These are phyloP conservation scores for Paramecium biaurelia DNA, from an alignment of 73 alveolate species.

Conservation along the genomic window DNA sequence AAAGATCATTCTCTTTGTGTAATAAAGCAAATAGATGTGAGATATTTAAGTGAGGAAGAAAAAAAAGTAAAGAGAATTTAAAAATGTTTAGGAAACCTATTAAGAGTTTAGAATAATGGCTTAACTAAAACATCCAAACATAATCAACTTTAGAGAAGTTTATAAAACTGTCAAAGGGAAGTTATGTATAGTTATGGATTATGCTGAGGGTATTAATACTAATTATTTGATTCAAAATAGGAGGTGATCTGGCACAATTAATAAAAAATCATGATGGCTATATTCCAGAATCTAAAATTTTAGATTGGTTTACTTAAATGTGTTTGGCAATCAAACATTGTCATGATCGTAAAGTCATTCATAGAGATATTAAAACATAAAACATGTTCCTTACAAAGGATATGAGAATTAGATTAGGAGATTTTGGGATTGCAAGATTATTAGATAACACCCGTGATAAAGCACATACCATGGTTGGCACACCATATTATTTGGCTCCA, in stretches of 20 bases:
- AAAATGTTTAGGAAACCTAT: slow-evolving; percentile 22
- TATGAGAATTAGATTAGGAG: slow-evolving; percentile 93
- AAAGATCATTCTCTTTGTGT: slow-evolving; percentile 63
- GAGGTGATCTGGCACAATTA: slow-evolving; percentile 78
- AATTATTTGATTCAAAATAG: slow-evolving; percentile 58
- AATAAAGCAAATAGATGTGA: slow-evolving; percentile 77
- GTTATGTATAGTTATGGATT: slow-evolving; percentile 80
- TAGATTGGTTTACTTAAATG: slow-evolving; percentile 84
- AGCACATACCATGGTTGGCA: slow-evolving; percentile 94
- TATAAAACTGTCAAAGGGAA: slow-evolving; percentile 79
- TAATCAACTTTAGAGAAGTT: slow-evolving; percentile 85
- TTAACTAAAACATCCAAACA: slow-evolving; percentile 85
- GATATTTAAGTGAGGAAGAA: slow-evolving; percentile 71
- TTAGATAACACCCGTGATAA: slow-evolving; percentile 83
- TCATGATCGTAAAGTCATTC: slow-evolving; percentile 95
- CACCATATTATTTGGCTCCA: slow-evolving; percentile 96
- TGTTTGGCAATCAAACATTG: slow-evolving; percentile 83
- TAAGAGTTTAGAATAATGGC: slow-evolving; percentile 74
- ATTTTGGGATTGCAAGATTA: slow-evolving; percentile 97
- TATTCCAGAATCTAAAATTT: slow-evolving; percentile 75
- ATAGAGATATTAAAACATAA: slow-evolving; percentile 91
- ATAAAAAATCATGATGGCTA: slow-evolving; percentile 66
- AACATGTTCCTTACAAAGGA: slow-evolving; percentile 94
- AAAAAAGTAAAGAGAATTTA: slow-evolving; percentile 47
- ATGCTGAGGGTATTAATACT: slow-evolving; percentile 75